Evolutionary conservation across 2,329 filamentous ascomycete species (phyloP).

Genomic region (Colletotrichum simmondsii): DNA sequence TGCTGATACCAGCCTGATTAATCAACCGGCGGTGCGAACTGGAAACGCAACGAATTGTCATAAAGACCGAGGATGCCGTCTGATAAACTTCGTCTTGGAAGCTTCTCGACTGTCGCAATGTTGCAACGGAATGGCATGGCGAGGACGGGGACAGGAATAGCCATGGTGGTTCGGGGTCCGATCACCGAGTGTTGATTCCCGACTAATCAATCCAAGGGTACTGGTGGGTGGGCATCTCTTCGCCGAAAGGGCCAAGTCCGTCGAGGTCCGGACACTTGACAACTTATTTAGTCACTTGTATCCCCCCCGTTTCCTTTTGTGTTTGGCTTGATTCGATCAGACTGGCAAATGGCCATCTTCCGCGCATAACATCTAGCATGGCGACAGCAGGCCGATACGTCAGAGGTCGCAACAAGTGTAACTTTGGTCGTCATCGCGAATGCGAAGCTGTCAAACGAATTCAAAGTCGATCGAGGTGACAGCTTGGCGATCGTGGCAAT

Average conservation of each 20-base stretch:
- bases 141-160: background rate
- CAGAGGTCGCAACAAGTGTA: background rate
- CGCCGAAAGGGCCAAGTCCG: background rate
- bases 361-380: background rate
- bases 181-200: background rate
- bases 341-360: background rate
- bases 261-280: background rate
- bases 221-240: background rate
- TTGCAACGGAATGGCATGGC: background rate
- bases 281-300: background rate
- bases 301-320: background rate
- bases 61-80: background rate
- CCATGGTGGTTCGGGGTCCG: background rate
- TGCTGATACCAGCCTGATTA: background rate
- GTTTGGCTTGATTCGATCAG: background rate
- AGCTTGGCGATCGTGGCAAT: background rate
- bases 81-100: background rate
- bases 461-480: background rate
- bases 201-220: background rate
- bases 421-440: background rate
- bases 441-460: background rate
- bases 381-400: too few species aligned
- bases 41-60: background rate
- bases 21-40: background rate
- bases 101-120: background rate